Evolutionary conservation across 169 alveolate species (phyloP).

Genomic region (Plasmodium knowlesi): DNA sequence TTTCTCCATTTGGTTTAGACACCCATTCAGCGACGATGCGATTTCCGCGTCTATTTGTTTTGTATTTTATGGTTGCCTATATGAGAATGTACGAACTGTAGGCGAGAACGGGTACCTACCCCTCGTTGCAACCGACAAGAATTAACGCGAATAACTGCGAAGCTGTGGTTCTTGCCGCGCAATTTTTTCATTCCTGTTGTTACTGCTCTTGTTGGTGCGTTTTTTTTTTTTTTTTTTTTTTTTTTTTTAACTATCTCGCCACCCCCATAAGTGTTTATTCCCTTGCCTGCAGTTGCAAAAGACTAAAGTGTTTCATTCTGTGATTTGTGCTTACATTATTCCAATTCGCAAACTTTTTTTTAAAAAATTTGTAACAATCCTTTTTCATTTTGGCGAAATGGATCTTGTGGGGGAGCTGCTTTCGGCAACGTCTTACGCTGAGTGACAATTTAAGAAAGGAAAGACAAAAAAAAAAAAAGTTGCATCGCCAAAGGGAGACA

Average conservation of each 20-base stretch:
- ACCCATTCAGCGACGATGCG: not conserved
- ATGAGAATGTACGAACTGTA: not conserved
- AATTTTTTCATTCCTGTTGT: not conserved
- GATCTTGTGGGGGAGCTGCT: not conserved
- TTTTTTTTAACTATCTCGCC: not conserved
- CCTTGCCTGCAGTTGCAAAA: not conserved
- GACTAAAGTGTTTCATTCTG: not conserved
- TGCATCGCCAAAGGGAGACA: not conserved
- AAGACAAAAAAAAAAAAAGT: not conserved
- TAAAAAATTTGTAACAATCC: not conserved
- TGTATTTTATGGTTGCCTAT: not conserved
- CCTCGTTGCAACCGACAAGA: not conserved
- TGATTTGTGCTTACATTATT: conserved; percentile 13
- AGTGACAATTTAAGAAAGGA: not conserved
- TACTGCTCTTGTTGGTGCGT: not conserved
- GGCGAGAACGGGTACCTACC: not conserved
- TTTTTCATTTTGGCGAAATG: not conserved
- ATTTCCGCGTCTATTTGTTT: not conserved
- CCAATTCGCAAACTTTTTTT: conserved; percentile 14
- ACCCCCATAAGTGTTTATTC: not conserved
- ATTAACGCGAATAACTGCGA: not conserved
- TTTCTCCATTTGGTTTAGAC: not conserved
- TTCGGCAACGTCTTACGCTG: not conserved
- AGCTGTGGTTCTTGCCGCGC: not conserved
- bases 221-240: not conserved